Evolutionary conservation across 2,329 filamentous ascomycete genomes (phyloP).

Genomic region (Botrytis squamosa): DNA sequence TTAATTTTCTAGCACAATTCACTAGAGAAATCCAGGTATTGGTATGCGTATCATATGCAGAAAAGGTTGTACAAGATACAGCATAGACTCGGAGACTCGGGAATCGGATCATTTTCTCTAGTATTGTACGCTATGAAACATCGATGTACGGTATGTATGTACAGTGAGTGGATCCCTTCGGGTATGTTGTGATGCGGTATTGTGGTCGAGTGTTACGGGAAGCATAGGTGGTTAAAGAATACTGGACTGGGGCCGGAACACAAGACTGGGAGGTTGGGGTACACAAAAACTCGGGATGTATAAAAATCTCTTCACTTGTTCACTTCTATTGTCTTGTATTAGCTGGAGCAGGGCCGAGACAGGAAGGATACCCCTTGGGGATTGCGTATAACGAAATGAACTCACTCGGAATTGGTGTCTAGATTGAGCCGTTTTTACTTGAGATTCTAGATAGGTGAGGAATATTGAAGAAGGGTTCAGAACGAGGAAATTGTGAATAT

Average conservation of each 20-base stretch:
- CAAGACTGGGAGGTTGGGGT: neutral
- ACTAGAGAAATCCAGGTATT: neutral
- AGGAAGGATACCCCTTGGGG: no score
- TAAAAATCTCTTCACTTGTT: neutral
- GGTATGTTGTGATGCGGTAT: slow-evolving; percentile 10
- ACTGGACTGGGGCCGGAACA: neutral
- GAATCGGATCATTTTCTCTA: slow-evolving; percentile 12
- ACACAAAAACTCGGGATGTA: slow-evolving; percentile 12
- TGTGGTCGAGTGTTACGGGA: neutral
- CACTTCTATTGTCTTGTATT: slow-evolving; percentile 4
- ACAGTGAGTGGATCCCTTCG: slow-evolving; percentile 8
- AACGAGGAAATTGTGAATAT: neutral
- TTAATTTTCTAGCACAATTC: neutral
- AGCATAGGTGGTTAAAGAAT: neutral
- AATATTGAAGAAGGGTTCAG: neutral
- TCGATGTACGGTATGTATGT: neutral
- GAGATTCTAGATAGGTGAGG: neutral
- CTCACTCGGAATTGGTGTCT: neutral
- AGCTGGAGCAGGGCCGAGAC: slow-evolving; percentile 10
- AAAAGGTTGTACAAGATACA: neutral
- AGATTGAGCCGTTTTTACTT: neutral
- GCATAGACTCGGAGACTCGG: slow-evolving; percentile 3
- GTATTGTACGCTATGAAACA: neutral
- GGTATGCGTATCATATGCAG: neutral
- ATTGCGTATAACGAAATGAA: neutral